Conservation (phyloP, 108 stramenopile genomes). For the Epipyxis sp. region DNA sequence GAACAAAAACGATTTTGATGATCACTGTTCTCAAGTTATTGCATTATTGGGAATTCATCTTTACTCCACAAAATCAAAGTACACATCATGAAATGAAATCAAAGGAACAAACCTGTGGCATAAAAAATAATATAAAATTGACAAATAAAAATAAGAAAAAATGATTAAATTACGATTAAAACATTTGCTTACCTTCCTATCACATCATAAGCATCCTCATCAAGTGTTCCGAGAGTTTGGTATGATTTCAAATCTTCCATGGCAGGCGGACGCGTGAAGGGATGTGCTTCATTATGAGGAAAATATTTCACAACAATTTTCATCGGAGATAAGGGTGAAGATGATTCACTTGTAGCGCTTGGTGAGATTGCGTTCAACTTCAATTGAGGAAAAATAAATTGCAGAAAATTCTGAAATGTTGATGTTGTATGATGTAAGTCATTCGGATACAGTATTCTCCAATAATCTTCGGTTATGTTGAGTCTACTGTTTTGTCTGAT, state of each 20-base stretch:
- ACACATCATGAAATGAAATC: too few relatives aligned
- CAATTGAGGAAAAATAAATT: constrained; percentile 21
- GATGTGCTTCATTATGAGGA: background rate
- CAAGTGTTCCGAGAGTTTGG: constrained; percentile 15
- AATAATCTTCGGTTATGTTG: constrained; percentile 16
- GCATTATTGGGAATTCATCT: too few relatives aligned
- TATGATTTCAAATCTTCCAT: background rate
- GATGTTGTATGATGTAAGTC: background rate
- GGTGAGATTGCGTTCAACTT: background rate
- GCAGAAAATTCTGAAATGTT: background rate
- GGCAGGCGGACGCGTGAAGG: background rate
- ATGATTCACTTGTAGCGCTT: background rate
- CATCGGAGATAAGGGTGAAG: too few relatives aligned
- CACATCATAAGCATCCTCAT: background rate
- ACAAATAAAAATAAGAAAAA: too few relatives aligned
- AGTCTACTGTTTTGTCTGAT: background rate
- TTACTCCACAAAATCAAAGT: too few relatives aligned
- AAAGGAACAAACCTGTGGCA: too few relatives aligned
- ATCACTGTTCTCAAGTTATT: too few relatives aligned
- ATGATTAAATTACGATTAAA: too few relatives aligned
- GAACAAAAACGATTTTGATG: too few relatives aligned
- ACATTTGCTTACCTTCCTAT: background rate
- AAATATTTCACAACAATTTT: background rate
- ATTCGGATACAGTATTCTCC: constrained; percentile 15
- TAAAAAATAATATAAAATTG: too few relatives aligned